Evolutionary conservation across 495 filamentous ascomycete species (phyloP).

Genomic region (Amniculicola lignicola): DNA sequence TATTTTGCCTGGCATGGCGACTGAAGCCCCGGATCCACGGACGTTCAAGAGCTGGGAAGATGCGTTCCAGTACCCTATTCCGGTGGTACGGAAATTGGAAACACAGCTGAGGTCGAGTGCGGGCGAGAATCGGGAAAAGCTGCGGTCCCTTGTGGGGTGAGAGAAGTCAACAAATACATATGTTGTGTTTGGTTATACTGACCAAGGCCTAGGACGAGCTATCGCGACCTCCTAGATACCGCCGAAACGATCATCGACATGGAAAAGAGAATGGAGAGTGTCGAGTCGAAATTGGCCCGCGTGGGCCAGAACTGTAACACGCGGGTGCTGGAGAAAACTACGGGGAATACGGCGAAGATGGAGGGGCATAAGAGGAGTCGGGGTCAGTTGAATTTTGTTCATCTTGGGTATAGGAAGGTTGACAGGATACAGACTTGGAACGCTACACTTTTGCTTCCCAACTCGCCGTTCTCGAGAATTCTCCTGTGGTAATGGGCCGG

Average conservation of each 20-base stretch:
- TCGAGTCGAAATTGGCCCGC: slow-evolving; percentile 65
- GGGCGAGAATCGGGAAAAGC: slow-evolving; percentile 77
- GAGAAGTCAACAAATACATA: slow-evolving; percentile 17
- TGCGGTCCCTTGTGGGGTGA: slow-evolving; percentile 87
- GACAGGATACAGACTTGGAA: slow-evolving; percentile 32
- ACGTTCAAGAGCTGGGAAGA: slow-evolving; percentile 63
- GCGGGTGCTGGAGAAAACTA: slow-evolving; percentile 64
- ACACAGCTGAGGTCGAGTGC: slow-evolving; percentile 63
- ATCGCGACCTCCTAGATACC: slow-evolving; percentile 87
- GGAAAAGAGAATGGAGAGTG: slow-evolving; percentile 69
- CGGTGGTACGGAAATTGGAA: slow-evolving; percentile 60
- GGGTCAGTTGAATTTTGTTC: slow-evolving; percentile 45
- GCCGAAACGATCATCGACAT: slow-evolving; percentile 90
- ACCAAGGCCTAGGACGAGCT: slow-evolving; percentile 61
- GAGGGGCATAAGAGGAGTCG: slow-evolving; percentile 41
- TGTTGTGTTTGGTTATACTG: background rate
- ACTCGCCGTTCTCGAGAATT: slow-evolving; percentile 60
- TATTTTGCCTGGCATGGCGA: slow-evolving; percentile 48
- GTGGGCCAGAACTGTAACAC: slow-evolving; percentile 79
- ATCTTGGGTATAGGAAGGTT: slow-evolving; percentile 16
- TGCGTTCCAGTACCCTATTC: slow-evolving; percentile 65
- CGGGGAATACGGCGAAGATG: slow-evolving; percentile 59
- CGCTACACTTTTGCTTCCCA: slow-evolving; percentile 59
- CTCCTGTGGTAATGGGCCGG: slow-evolving; percentile 52
- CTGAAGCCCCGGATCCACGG: slow-evolving; percentile 56